Base-by-base conservation (phyloP, 163 green algal species). In the Picocystis sp. region DNA sequence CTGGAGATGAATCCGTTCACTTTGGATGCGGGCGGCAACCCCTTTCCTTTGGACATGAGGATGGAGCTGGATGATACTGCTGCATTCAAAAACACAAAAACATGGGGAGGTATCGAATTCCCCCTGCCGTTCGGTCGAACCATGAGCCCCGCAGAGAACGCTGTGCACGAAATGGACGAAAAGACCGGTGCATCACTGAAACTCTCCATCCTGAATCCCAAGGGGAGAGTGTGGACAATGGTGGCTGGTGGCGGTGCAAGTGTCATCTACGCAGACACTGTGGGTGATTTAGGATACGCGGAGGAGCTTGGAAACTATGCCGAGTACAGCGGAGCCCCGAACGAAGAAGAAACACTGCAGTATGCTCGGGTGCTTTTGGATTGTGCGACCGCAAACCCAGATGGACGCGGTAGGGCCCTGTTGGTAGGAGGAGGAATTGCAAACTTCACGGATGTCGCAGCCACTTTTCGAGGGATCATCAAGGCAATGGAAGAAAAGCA, bases 1-100 rank as follows among this genome's bases (percentile, higher is more conserved):
- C 62, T 95, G 53, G 86, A 95, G 71, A 94, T 95, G 81, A 95
- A 96, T 66, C 84, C 86, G 1, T 93, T 93, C 66, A 89, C 81
- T 0, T 58, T 93, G 25, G 76, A 76, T 35, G 5, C 62, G 6
- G 17, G 54, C 1, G 79, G 81, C 33, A 50, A 71, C 58, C 82
- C 86, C 44, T 93, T 86, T 72, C 82, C 82, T 5, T 66, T 92
- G 21, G 82, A 92, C 66, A 89, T 92, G 72, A 65, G 82, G 17
- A 76, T 73, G 15, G 86, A 95, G 75, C 73, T 96, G 38, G 86
- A 95, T 47, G 86, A 95, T 73, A 95, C 84, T 0, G 84, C 87
- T 14, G 50, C 65, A 17, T 95, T 92, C 78, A 71, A 76, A 56
- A 73, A 77, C 52, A 70, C 70, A 52, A 75, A 82, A 62, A 93